Base-by-base conservation (phyloP, 345 rosid species). In the Cardamine chenopodiifolia region DNA sequence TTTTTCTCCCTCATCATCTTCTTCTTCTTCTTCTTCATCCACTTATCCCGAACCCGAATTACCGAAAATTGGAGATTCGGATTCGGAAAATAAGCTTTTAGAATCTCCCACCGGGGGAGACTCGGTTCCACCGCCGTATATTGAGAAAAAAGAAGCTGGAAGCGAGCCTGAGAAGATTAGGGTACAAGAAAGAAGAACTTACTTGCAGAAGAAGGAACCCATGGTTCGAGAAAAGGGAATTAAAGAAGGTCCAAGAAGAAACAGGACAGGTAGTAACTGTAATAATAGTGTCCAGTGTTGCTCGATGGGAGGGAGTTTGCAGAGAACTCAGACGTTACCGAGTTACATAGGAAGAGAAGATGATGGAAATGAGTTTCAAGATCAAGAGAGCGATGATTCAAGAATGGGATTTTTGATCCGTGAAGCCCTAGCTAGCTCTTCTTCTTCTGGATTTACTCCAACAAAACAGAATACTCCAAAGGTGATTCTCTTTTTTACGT, bases 381-480 rank as follows among this genome's bases (percentile, higher is more conserved):
- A 84, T 17, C 74, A 73, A 32, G 90, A 84, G 0, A 58, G 76
- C 31, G 87, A 89, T 15, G 71, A 77, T 64, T 63, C 82, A 7
- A 81, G 85, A 44, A 83, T 89, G 88, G 85, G 95, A 72, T 73
- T 53, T 64, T 78, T 89, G 78, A 89, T 85, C 20, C 84, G 81
- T 61, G 83, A 83, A 60, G 81, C 81, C 69, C 66, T 72, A 6
- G 70, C 77, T 32, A 78, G 74, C 58, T 72, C 77, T 15, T 71
- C 77, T 39, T 59, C 64, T 31, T 63, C 80, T 4, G 76, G 6
- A 56, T 47, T 55, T 28, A 63, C 76, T 71, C 57, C 68, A 70
- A 64, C 19, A 19, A 71, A 71, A 39, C 76, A 71, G 56, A 77
- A 57, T 6, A 64, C 35, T 28, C 56, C 29, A 58, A 78, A 66